Percentiles rank a stretch among this genome's conserved stretches.
Conservation (phyloP, 192 early-diverging fungal genomes). For the Coemansia sp. region DNA sequence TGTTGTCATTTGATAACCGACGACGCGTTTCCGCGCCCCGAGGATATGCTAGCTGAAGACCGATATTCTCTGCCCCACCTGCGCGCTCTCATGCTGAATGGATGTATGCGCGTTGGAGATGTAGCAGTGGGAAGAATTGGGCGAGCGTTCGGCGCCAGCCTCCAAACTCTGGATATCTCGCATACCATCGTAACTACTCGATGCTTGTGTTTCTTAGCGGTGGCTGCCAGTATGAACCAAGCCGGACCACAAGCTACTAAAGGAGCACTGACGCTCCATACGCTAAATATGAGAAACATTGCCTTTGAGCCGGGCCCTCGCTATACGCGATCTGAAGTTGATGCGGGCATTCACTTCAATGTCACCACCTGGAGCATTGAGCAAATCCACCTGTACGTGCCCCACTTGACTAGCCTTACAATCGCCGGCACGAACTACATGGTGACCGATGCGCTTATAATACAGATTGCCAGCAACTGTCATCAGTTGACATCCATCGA, state of each 20-base stretch:
- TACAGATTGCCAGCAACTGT: constrained; percentile 13
- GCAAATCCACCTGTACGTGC: constrained; percentile 12
- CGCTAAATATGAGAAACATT: constrained; percentile 10
- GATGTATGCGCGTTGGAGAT: constrained; percentile 17
- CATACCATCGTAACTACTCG: constrained; percentile 1
- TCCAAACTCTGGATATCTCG: constrained; percentile 19
- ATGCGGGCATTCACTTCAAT: background rate
- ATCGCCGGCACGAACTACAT: constrained; percentile 28
- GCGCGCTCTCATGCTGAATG: constrained; percentile 5
- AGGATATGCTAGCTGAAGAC: background rate
- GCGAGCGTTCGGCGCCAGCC: constrained; percentile 16
- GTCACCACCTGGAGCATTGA: background rate
- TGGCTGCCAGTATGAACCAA: background rate
- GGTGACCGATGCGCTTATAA: constrained; percentile 25
- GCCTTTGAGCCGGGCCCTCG: constrained; percentile 6
- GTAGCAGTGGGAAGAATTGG: constrained; percentile 16
- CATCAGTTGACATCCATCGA: constrained; percentile 13
- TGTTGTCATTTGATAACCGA: constrained; percentile 20
- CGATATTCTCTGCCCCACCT: constrained; percentile 20
- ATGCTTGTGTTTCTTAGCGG: background rate
- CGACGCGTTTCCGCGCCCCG: constrained; percentile 34
- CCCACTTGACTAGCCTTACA: constrained; percentile 17
- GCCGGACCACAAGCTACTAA: background rate
- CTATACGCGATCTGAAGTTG: background rate
- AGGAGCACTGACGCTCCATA: constrained; percentile 4